These are phyloP conservation scores for Trapa incisa DNA, from an alignment of 345 rosid species.

Conservation along the genomic window DNA sequence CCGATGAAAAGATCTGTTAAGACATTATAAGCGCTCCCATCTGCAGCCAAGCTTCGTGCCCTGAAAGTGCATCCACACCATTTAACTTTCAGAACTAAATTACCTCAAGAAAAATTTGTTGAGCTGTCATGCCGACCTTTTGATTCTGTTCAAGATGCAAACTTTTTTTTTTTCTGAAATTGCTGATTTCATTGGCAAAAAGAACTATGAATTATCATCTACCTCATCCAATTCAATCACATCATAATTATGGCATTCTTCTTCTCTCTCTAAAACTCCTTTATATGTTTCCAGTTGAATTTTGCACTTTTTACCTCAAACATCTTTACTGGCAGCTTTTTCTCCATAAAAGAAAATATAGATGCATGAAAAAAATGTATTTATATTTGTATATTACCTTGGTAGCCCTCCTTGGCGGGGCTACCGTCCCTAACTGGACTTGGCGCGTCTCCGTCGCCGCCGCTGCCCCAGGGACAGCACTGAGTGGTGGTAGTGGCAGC, in stretches of 20 bases:
- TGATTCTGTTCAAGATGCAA: too few species aligned
- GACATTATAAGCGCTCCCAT: too few species aligned
- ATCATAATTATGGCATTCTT: not conserved
- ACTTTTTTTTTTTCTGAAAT: too few species aligned
- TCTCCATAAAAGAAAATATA: not conserved
- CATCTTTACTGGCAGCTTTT: not conserved
- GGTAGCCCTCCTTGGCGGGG: conserved; percentile 45
- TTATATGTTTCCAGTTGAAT: too few species aligned
- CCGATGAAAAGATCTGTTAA: not conserved
- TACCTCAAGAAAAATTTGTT: too few species aligned
- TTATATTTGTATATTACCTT: conserved; percentile 6
- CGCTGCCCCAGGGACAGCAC: conserved; percentile 13
- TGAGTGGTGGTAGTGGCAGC: conserved; percentile 1
- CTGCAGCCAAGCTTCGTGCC: too few species aligned
- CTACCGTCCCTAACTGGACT: conserved; percentile 18
- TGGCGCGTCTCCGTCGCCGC: conserved; percentile 14
- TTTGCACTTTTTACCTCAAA: not conserved
- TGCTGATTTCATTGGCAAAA: too few species aligned
- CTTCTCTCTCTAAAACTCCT: not conserved
- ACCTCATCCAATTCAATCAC: not conserved
- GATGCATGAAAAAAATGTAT: not conserved
- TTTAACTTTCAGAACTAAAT: too few species aligned
- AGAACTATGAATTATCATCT: not conserved
- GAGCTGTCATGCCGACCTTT: too few species aligned
- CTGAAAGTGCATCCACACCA: too few species aligned